These are phyloP conservation scores for Salicornia ramosissima DNA, from an alignment of 148 eudicot genomes.

Conservation along the genomic window DNA sequence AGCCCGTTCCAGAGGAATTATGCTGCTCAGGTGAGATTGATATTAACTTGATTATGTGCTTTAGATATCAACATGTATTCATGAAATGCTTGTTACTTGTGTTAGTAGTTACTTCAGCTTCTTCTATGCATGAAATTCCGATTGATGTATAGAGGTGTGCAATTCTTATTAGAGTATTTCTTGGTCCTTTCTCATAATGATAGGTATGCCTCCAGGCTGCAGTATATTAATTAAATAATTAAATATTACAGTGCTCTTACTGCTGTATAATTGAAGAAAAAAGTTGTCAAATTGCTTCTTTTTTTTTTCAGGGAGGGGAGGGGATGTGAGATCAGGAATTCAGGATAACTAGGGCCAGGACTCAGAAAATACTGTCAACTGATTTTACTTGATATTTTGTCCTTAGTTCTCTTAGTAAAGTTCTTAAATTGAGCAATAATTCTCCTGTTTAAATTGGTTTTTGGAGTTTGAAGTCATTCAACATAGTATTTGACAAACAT, in stretches of 20 bases:
- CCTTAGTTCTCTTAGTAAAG: background rate
- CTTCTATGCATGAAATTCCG: background rate
- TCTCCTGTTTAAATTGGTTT: too few species aligned
- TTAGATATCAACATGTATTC: background rate
- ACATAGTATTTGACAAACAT: too few species aligned
- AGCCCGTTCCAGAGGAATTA: constrained; percentile 88
- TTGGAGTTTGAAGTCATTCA: too few species aligned
- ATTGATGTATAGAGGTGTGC: background rate
- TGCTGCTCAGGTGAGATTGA: constrained; percentile 71
- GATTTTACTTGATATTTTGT: background rate
- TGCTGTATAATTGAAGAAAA: background rate
- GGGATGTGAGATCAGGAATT: background rate
- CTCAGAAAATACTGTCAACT: background rate
- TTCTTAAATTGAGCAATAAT: background rate
- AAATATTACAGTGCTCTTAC: background rate
- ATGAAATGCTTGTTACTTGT: background rate
- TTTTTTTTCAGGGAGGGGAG: background rate
- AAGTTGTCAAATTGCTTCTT: background rate
- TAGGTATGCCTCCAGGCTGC: background rate
- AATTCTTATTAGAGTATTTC: background rate
- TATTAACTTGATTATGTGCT: background rate
- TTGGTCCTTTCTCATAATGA: background rate
- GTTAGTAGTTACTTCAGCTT: too few species aligned
- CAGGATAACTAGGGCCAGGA: background rate
- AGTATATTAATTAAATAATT: background rate